Evolutionary conservation across 345 rosid genomes (phyloP).

Genomic region (Rhizophora mangle): DNA sequence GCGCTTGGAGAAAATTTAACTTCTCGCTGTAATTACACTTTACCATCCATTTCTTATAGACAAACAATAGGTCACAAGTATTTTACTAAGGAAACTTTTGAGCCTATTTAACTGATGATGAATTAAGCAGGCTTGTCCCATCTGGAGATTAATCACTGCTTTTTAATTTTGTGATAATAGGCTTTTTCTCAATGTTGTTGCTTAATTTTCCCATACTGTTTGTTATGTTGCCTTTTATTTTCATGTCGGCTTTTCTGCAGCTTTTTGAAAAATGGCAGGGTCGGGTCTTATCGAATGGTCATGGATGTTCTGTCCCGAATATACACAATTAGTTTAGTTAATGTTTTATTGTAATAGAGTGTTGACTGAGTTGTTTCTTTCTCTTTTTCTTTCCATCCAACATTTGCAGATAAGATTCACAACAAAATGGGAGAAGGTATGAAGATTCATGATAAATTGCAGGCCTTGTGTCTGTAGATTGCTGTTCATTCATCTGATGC

Average conservation of each 20-base stretch:
- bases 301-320: not conserved
- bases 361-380: not conserved
- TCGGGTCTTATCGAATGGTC: too few relatives aligned
- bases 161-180: too few relatives aligned
- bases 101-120: too few relatives aligned
- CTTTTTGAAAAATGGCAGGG: not conserved
- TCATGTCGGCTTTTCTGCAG: not conserved
- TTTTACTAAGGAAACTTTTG: too few relatives aligned
- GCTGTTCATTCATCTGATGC: slow-evolving; percentile 8
- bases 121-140: too few relatives aligned
- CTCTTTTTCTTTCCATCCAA: not conserved
- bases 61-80: not conserved
- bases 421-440: slow-evolving; percentile 95
- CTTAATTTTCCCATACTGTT: not conserved
- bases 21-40: slow-evolving; percentile 85
- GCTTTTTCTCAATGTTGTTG: too few relatives aligned
- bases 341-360: not conserved
- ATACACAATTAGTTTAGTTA: not conserved
- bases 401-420: slow-evolving; percentile 65
- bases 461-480: not conserved
- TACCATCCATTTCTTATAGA: slow-evolving; percentile 24
- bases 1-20: slow-evolving; percentile 89
- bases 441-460: not conserved
- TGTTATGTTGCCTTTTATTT: not conserved
- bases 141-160: too few relatives aligned